These are phyloP conservation scores for Kingdonia uniflora DNA, from an alignment of 164 flowering plant species.

Conservation along the genomic window DNA sequence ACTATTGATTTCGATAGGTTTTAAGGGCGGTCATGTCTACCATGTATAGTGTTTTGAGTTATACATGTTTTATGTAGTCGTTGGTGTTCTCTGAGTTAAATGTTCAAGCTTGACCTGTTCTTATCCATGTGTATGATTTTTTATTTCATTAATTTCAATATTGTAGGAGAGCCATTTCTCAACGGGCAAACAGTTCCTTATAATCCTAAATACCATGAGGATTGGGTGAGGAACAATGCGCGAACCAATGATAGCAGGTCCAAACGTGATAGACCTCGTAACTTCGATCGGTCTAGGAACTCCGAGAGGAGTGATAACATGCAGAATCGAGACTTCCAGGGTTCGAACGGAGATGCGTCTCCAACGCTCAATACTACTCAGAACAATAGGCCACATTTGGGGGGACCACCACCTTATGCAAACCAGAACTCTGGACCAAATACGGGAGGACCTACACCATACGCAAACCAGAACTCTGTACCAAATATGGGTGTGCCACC, in stretches of 20 bases:
- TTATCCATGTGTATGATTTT: not conserved
- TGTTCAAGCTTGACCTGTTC: too few species aligned
- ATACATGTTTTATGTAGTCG: too few species aligned
- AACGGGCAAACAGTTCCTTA: not conserved
- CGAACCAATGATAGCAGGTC: constrained; percentile 21
- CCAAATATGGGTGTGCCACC: not conserved
- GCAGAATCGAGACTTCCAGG: too few species aligned
- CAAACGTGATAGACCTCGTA: constrained; percentile 69
- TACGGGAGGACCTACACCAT: not conserved
- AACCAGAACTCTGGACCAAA: not conserved
- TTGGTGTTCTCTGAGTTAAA: too few species aligned
- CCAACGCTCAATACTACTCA: too few species aligned
- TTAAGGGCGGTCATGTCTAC: too few species aligned
- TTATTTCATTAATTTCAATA: too few species aligned
- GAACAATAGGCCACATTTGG: too few species aligned
- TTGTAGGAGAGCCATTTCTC: constrained; percentile 27
- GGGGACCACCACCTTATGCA: too few species aligned
- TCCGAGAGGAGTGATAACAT: constrained; percentile 7
- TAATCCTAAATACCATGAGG: not conserved
- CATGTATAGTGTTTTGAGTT: too few species aligned
- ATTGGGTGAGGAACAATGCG: not conserved
- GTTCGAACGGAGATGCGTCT: too few species aligned
- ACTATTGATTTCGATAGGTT: too few species aligned
- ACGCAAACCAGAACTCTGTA: not conserved
- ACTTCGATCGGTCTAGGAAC: constrained; percentile 57